Evolutionary conservation across 257 asterid genomes (phyloP), one percentile per base, ranked within the genome.

Genomic region (Avicennia marina): DNA sequence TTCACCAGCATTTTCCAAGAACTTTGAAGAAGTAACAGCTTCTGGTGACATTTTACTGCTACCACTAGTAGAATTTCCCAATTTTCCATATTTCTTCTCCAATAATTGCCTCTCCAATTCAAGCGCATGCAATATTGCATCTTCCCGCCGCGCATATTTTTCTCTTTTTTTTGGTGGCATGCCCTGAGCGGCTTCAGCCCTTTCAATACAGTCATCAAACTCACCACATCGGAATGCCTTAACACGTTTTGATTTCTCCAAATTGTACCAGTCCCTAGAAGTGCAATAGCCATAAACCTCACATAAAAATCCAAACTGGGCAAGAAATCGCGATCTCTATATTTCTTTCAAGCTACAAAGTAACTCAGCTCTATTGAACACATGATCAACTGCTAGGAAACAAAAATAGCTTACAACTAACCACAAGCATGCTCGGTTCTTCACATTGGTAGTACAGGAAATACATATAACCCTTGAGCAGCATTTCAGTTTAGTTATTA

Each of bases 121-220:
- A 78, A 91, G 89, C 62, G 98, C 98, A 80, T 93, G 97, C 70
- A 93, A 75, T 64, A 93, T 88, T 6, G 99, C 99, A 82, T 93
- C 97, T 78, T 93, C 99, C 16, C 96, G 73, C 41, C 97, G 96
- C 3, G 99, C 99, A 74, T 93, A 93, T 75, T 93, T 93, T 78
- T 89, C 99, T 77, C 99, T 82, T 72, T 89, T 93, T 83, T 89
- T 93, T 24, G 95, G 96, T 71, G 97, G 97, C 94, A 89, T 80
- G 19, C 94, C 94, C 67, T 74, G 90, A 47, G 95, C 68, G 65
- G 97, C 97, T 80, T 89, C 97, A 62, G 97, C 99, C 71, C 90
- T 81, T 73, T 86, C 91, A 70, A 89, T 89, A 75, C 99, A 89
- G 66, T 84, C 96, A 70, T 86, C 89, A 76, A 89, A 93, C 62